Evolutionary conservation across 78 protist species (phyloP).

Genomic region (slime mould (Dictyostelium discoideum)): DNA sequence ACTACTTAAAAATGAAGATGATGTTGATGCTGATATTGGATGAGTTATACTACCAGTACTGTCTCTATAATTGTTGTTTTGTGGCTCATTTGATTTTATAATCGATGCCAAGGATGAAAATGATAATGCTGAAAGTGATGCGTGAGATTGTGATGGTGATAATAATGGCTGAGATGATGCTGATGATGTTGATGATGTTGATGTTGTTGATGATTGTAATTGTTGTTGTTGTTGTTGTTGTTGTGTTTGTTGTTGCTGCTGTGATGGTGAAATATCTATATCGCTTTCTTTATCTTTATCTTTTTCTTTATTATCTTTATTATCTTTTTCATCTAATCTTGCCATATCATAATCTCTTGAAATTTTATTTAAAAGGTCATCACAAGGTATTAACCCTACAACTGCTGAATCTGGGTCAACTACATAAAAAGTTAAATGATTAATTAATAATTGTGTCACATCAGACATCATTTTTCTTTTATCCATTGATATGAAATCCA

Average conservation of each 20-base stretch:
- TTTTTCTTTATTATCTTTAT: background rate
- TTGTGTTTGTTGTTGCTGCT: background rate
- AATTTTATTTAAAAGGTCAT: constrained; percentile 54
- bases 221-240: background rate
- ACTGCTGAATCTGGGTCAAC: constrained; percentile 38
- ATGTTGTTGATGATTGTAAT: background rate
- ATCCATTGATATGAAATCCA: constrained; percentile 23
- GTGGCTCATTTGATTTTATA: background rate
- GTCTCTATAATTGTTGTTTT: background rate
- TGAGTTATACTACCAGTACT: background rate
- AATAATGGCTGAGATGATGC: background rate
- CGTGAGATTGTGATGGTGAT: background rate
- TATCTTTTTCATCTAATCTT: background rate
- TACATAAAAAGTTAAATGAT: constrained; percentile 1
- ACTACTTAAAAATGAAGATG: background rate
- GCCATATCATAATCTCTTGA: constrained; percentile 56
- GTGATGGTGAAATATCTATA: background rate
- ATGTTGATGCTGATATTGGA: background rate
- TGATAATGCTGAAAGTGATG: background rate
- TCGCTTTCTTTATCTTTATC: background rate
- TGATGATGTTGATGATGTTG: background rate
- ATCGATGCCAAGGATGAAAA: background rate
- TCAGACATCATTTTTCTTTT: constrained; percentile 16
- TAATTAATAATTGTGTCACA: background rate
- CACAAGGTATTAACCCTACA: constrained; percentile 61